Base-by-base conservation (phyloP, 805 yeast species). In the Komagataella populi region DNA sequence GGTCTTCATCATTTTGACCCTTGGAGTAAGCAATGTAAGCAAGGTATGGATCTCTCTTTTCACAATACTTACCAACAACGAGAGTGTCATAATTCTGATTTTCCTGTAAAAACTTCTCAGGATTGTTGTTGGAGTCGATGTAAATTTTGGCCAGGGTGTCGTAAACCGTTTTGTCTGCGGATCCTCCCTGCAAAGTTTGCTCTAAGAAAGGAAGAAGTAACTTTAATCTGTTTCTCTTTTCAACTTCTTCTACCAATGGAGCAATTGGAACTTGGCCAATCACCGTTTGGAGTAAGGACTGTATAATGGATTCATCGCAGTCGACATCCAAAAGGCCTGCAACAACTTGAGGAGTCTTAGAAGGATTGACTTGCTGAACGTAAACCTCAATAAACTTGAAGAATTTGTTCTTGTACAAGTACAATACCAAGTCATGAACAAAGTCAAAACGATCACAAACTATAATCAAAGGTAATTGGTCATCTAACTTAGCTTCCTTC, bases 1-100 rank as follows among this genome's bases (percentile, higher is more conserved):
- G 78, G 67, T 93, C 99, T 53, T 75, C 83, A 66, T 93, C 96
- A 61, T 91, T 90, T 51, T 77, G 73, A 64, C 99, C 99, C 71
- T 90, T 91, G 55, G 95, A 95, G 69, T 93, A 93, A 50, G 96
- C 95, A 70, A 93, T 93, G 69, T 88, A 93, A 24, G 99, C 99
- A 65, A 93, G 75, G 71, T 88, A 93, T 55, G 99, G 99, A 64
- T 93, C 99, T 70, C 99, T 86, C 80, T 87, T 91, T 71, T 93
- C 99, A 77, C 99, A 93, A 74, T 93, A 93, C 65, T 81, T 88
- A 75, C 99, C 99, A 57, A 93, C 97, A 60, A 85, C 85, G 59
- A 87, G 73, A n/a, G 98, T 84, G 70, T 93, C 95, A 70, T 93
- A 93, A 63, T 77, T 76, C 59, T 82, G 77, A 68, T 93, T 93